Evolutionary conservation across 2,329 filamentous ascomycete species (phyloP), one percentile per base, ranked within the genome.

Genomic region (Plenodomus lindquistii): DNA sequence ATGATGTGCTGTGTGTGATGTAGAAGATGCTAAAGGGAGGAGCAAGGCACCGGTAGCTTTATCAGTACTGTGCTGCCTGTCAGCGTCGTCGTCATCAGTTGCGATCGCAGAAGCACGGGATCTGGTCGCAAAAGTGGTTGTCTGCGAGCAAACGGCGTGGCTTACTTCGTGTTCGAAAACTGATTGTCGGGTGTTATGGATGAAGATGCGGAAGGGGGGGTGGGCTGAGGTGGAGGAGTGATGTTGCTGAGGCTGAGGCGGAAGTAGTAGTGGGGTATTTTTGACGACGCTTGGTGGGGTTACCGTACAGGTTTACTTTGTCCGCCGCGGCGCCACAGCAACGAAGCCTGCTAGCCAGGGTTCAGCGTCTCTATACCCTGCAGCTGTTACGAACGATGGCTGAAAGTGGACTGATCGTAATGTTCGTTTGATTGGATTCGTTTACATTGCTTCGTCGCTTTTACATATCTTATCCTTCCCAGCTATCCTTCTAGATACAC

Each of bases 51-150:
- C 57, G 50, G 60, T 54, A 54, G 62, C 64, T 69, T 69, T 70
- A 66, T 69, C 60, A 62, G 57, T 64, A 50, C 52, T 62, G 55
- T 62, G 65, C 48, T 63, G 65, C 64, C 66, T 66, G 63, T 70
- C 59, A 72, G 70, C 66, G 62, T 66, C 69, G 66, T 71, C 64
- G 66, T 71, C 65, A 71, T 63, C 62, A 54, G 42, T 50, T 55
- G 54, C 50, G 50, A 49, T 53, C 42, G 11, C 27, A 8, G 15
- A 4, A 15, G 27, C 27, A 15, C 27, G 27, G 11, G 27, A 13
- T 10, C 27, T 31, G 10, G 27, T 31, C 27, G 27, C 27, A 31
- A 8, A 11, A 7, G 27, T 31, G 27, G 51, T 50, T 42, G 38
- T 39, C 43, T 43, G 55, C 49, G 31, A 39, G 37, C 19, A 36